These are phyloP conservation scores for Paraconiothyrium brasiliense DNA, from an alignment of 2,329 filamentous ascomycete genomes.

Conservation along the genomic window DNA sequence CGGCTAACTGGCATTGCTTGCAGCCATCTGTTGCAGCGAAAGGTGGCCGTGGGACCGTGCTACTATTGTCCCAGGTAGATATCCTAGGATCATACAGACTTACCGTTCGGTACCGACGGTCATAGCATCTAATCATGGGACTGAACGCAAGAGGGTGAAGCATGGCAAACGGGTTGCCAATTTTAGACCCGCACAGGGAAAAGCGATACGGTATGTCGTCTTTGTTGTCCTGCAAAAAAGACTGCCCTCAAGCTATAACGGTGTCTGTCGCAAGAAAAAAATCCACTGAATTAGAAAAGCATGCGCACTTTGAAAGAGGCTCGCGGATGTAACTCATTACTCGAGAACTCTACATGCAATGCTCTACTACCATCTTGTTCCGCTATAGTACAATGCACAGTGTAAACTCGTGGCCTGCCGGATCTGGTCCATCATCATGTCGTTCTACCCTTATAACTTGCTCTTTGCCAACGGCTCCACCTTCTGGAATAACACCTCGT, in stretches of 20 bases:
- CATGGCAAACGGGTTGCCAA: too few relatives aligned
- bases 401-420: background rate
- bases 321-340: background rate
- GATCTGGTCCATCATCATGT: background rate
- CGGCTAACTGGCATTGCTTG: background rate
- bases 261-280: too few relatives aligned
- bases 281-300: too few relatives aligned
- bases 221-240: too few relatives aligned
- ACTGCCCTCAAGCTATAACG: too few relatives aligned
- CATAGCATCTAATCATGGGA: background rate
- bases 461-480: slow-evolving; percentile 61
- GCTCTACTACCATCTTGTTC: background rate
- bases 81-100: background rate
- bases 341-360: background rate
- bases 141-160: too few relatives aligned
- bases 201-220: too few relatives aligned
- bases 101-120: background rate
- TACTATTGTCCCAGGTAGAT: background rate
- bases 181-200: too few relatives aligned
- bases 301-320: too few relatives aligned
- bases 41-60: background rate
- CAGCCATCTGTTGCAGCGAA: background rate
- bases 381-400: background rate
- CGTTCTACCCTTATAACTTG: slow-evolving; percentile 54
- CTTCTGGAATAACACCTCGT: slow-evolving; percentile 68